A percentile compares a stretch with the other conserved stretches of the same genome.
These are phyloP conservation scores for Pseudogymnoascus sp. DNA, from an alignment of 2,329 filamentous ascomycete genomes.

Conservation along the genomic window DNA sequence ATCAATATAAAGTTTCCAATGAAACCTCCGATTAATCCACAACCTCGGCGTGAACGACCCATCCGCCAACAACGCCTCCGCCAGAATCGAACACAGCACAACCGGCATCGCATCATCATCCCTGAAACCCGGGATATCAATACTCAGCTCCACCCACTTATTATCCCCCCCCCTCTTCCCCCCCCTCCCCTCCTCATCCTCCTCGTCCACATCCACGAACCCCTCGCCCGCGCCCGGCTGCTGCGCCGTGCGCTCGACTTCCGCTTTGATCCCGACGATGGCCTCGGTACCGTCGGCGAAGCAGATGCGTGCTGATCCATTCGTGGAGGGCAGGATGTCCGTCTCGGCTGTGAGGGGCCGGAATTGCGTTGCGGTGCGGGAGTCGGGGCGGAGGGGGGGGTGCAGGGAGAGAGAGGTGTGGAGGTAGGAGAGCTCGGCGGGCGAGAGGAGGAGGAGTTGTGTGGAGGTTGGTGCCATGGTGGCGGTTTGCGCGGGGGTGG, in stretches of 20 bases:
- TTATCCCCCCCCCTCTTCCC: constrained; percentile 42
- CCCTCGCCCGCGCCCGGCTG: constrained; percentile 18
- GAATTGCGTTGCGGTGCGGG: constrained; percentile 74
- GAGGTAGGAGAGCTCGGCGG: constrained; percentile 92
- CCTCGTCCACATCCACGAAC: constrained; percentile 29
- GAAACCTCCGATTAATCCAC: constrained; percentile 83
- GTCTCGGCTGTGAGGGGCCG: constrained; percentile 85
- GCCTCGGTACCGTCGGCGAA: constrained; percentile 94
- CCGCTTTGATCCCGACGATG: constrained; percentile 89
- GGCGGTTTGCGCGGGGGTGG: neutral
- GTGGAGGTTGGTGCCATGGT: constrained; percentile 48
- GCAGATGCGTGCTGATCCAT: constrained; percentile 87
- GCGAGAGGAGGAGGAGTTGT: constrained; percentile 71
- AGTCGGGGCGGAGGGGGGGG: constrained; percentile 85
- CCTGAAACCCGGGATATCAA: constrained; percentile 83
- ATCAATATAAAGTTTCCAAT: constrained; percentile 95
- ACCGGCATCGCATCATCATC: constrained; percentile 88
- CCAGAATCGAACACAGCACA: constrained; percentile 80
- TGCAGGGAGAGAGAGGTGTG: constrained; percentile 73
- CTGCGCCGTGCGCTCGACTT: constrained; percentile 65
- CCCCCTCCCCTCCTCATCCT: constrained; percentile 29
- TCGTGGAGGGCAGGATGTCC: constrained; percentile 77
- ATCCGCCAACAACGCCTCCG: constrained; percentile 72
- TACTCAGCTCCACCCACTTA: constrained; percentile 77
- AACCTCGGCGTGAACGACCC: constrained; percentile 61